Evolutionary conservation across 805 yeast genomes (phyloP), one percentile per base, ranked within the genome.

Genomic region (Lipomyces yamadae): DNA sequence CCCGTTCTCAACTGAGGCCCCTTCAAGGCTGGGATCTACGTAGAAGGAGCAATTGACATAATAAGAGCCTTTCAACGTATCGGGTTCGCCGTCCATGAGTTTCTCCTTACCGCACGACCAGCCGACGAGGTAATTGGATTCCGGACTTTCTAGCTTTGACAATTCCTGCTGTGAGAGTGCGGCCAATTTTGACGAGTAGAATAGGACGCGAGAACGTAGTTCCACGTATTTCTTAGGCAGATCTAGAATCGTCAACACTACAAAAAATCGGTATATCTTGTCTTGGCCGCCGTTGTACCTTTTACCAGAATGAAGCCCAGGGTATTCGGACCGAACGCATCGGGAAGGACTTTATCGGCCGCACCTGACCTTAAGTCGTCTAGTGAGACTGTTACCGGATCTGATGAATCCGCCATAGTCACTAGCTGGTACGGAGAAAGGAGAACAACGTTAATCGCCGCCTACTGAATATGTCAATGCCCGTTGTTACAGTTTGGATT

Each of bases 91-190:
- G 45, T 76, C 74, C 1, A 79, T 79, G 45, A 86, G 77, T 42
- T 75, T 80, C 70, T 86, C 89, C 61, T 81, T 82, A 0, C 89
- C 89, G 32, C 85, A 74, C 7, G 88, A 85, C 89, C 89, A 86
- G 0, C 89, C 90, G 0, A 84, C 82, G 6, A 85, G 76, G 83
- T 86, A 86, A 68, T 75, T 77, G 0, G 85, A 81, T 61, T 84
- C 86, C 18, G 82, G 83, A 32, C 77, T 78, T 70, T 85, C 88
- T 62, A 85, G 76, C 18, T 69, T n/a, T 3, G 33, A 8, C 13
- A 63, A 59, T n/a, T 29, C 29, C 11, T 33, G 52, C 3, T 39
- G 45, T 18, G 54, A 18, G 18, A 61, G 58, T 33, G 52, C 57
- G 2, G 72, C 73, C 45, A 85, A 75, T 8, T 75, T 74, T 1